These are phyloP conservation scores for Epichloe baconii DNA, from an alignment of 2,329 filamentous ascomycete species.

Conservation along the genomic window DNA sequence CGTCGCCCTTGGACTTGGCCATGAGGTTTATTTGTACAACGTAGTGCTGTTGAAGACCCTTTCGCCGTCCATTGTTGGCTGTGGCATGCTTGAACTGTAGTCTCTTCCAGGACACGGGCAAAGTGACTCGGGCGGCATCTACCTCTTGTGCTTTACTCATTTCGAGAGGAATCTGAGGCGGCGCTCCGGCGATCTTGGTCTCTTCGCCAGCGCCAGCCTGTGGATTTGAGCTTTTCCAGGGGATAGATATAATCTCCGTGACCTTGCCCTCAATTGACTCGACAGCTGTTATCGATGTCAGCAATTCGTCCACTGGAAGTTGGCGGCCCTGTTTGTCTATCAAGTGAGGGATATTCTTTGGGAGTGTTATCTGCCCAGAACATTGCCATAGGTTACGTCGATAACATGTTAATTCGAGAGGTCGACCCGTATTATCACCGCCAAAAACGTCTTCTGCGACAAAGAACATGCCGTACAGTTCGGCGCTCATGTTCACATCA, in stretches of 20 bases:
- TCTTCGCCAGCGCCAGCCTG: slow-evolving; percentile 33
- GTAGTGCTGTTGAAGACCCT: slow-evolving; percentile 92
- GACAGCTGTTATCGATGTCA: slow-evolving; percentile 69
- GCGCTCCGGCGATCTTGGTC: slow-evolving; percentile 34
- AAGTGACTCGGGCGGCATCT: slow-evolving; percentile 64
- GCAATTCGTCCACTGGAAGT: slow-evolving; percentile 63
- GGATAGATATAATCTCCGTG: slow-evolving; percentile 91
- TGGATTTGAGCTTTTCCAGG: slow-evolving; percentile 73
- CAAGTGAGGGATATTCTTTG: slow-evolving; percentile 57
- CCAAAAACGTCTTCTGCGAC: slow-evolving; percentile 70
- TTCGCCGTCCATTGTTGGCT: slow-evolving; percentile 86
- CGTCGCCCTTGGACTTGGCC: slow-evolving; percentile 56
- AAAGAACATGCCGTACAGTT: slow-evolving; percentile 82
- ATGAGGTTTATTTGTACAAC: slow-evolving; percentile 75
- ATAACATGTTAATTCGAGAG: slow-evolving; percentile 84
- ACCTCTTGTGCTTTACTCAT: slow-evolving; percentile 50
- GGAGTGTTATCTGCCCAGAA: slow-evolving; percentile 71
- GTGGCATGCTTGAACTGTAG: slow-evolving; percentile 94
- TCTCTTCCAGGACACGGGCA: slow-evolving; percentile 85
- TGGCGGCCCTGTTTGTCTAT: slow-evolving; percentile 63
- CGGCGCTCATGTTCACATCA: slow-evolving; percentile 55
- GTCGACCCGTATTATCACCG: slow-evolving; percentile 40
- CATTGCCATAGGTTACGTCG: slow-evolving; percentile 92
- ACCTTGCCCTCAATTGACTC: slow-evolving; percentile 87
- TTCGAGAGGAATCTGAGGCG: slow-evolving; percentile 42